Percentiles rank a stretch among this genome's conserved stretches.
phyloP scores from a whole-genome alignment of 2,329 filamentous ascomycete species.

The Penicillium expansum region DNA sequence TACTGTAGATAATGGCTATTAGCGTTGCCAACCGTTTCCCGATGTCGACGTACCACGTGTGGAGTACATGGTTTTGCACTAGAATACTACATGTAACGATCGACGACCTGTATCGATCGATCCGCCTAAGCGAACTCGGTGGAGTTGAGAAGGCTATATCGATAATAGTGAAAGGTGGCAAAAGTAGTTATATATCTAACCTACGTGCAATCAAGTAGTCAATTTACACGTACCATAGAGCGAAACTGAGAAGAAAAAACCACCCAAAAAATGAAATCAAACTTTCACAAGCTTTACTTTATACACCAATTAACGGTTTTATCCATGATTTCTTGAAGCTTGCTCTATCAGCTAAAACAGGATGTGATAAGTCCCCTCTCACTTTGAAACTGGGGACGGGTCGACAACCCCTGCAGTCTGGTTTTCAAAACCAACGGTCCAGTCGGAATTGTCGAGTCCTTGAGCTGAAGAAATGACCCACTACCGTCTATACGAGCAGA shows the following conservation, averaged over 20 bases:
- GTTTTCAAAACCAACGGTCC: constrained; percentile 5
- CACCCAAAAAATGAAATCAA: too few species aligned
- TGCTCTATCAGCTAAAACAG: not conserved
- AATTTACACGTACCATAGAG: too few species aligned
- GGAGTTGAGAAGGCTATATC: not conserved
- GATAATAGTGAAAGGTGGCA: not conserved
- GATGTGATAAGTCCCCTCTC: not conserved
- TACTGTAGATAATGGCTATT: too few species aligned
- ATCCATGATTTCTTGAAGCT: not conserved
- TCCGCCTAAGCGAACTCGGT: not conserved
- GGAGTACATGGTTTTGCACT: not conserved
- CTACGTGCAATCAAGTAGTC: too few species aligned
- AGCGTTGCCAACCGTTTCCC: too few species aligned
- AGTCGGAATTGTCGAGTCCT: constrained; percentile 23
- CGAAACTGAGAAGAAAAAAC: too few species aligned
- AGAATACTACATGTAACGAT: not conserved
- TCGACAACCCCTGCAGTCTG: not conserved
- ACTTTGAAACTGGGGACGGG: constrained; percentile 9
- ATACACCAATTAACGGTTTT: not conserved
- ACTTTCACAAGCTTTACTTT: not conserved
- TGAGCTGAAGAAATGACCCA: constrained; percentile 11
- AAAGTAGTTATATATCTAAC: not conserved
- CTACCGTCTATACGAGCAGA: constrained; percentile 21
- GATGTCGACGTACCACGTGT: not conserved
- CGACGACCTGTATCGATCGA: not conserved